Evolutionary conservation across 805 yeast species (phyloP).

Genomic region (Saturnispora sekii): DNA sequence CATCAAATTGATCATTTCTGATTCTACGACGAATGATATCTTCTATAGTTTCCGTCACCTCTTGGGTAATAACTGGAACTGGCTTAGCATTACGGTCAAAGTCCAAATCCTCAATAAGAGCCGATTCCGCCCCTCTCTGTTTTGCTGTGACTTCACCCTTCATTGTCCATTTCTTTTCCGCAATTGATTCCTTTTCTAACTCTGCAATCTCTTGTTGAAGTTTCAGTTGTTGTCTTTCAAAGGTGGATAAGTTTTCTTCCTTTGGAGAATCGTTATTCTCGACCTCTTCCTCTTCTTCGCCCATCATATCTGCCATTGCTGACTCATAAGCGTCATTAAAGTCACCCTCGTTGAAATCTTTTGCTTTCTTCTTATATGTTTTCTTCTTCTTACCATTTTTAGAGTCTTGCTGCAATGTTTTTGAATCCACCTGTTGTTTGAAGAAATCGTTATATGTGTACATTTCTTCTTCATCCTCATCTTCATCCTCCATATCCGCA

Average conservation of each 20-base stretch:
- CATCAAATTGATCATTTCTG: slow-evolving; percentile 69
- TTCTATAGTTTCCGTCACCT: slow-evolving; percentile 76
- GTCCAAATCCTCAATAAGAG: slow-evolving; percentile 71
- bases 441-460: slow-evolving; percentile 61
- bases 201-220: slow-evolving; percentile 68
- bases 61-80: slow-evolving; percentile 88
- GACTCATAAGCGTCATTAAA: slow-evolving; percentile 50
- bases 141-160: slow-evolving; percentile 83
- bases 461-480: slow-evolving; percentile 31
- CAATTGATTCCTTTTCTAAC: slow-evolving; percentile 79
- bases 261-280: slow-evolving; percentile 20
- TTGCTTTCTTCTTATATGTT: slow-evolving; percentile 17
- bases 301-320: slow-evolving; percentile 56
- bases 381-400: slow-evolving; percentile 9
- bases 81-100: slow-evolving; percentile 93
- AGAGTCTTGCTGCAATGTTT: slow-evolving; percentile 13
- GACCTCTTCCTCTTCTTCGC: slow-evolving; percentile 31
- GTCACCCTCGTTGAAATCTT: slow-evolving; percentile 49
- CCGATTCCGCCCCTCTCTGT: slow-evolving; percentile 76
- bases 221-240: slow-evolving; percentile 72
- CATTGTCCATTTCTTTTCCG: slow-evolving; percentile 89
- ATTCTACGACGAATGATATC: slow-evolving; percentile 83
- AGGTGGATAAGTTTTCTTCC: slow-evolving; percentile 48
- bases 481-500: slow-evolving; percentile 45
- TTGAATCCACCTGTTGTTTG: slow-evolving; percentile 26